A percentile compares a stretch with the other conserved stretches of the same genome.
Evolutionary conservation across 2,329 filamentous ascomycete species (phyloP).

Genomic region (Fusarium sp.): DNA sequence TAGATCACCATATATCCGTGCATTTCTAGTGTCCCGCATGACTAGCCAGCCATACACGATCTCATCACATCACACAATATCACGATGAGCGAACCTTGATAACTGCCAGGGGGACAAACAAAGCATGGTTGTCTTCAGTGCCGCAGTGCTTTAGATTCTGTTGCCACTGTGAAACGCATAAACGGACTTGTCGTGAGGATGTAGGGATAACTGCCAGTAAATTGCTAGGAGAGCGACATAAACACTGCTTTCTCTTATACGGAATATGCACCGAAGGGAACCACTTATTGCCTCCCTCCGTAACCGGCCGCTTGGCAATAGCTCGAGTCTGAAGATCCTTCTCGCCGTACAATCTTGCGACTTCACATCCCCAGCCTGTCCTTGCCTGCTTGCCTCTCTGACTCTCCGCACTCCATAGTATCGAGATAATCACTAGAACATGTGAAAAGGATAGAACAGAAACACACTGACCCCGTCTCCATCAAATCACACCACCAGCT

Average conservation of each 20-base stretch:
- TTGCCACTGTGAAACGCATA: too few species aligned
- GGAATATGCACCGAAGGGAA: too few species aligned
- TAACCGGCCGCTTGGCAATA: too few species aligned
- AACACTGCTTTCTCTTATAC: too few species aligned
- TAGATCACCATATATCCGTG: neutral
- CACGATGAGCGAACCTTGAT: neutral
- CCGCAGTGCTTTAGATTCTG: too few species aligned
- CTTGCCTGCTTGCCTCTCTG: neutral
- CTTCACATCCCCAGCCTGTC: neutral
- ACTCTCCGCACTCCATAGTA: neutral
- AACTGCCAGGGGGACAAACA: neutral
- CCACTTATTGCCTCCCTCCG: too few species aligned
- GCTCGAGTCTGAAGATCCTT: too few species aligned
- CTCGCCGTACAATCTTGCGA: neutral
- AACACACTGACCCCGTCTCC: slow-evolving; percentile 2
- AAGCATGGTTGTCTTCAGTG: neutral
- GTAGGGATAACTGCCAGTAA: too few species aligned
- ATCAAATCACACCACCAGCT: slow-evolving; percentile 5
- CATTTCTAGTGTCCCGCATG: neutral
- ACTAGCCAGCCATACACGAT: neutral
- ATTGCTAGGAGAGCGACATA: too few species aligned
- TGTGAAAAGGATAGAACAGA: neutral
- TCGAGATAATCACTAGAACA: too few species aligned
- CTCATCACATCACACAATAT: neutral
- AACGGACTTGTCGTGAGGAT: too few species aligned